These are phyloP conservation scores for Sugiyamaella pinicola DNA, from an alignment of 1,139 yeast genomes.

Conservation along the genomic window DNA sequence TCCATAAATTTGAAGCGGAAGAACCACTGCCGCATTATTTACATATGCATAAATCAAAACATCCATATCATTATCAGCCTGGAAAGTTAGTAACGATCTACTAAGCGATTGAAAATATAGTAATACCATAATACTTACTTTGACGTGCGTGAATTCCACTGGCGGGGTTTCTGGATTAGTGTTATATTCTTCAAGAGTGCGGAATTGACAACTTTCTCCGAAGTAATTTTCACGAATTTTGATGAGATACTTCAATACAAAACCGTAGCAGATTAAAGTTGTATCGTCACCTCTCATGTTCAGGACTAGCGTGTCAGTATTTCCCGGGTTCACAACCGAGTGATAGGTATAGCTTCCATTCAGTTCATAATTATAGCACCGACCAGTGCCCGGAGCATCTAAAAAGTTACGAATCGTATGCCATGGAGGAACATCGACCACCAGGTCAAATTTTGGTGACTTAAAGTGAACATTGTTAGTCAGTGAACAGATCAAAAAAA, in stretches of 20 bases:
- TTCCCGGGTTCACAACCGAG: constrained; percentile 59
- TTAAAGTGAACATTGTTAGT: constrained; percentile 16
- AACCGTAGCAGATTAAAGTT: constrained; percentile 75
- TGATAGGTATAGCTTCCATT: constrained; percentile 69
- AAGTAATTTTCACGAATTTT: constrained; percentile 85
- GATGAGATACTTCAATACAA: constrained; percentile 71
- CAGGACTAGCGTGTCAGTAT: constrained; percentile 69
- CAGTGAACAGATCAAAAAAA: not conserved
- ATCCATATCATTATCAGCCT: constrained; percentile 74
- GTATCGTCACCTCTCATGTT: constrained; percentile 67
- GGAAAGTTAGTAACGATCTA: constrained; percentile 27
- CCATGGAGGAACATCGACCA: constrained; percentile 86
- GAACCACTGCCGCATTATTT: constrained; percentile 63
- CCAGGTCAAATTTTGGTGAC: constrained; percentile 64
- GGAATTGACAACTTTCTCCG: constrained; percentile 82
- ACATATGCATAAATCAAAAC: constrained; percentile 71
- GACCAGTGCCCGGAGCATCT: constrained; percentile 63
- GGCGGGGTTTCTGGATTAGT: constrained; percentile 29
- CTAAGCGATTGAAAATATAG: not conserved
- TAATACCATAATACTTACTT: constrained; percentile 24
- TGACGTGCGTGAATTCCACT: constrained; percentile 23
- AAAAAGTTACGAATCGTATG: constrained; percentile 78
- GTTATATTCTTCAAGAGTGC: constrained; percentile 80
- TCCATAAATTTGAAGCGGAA: constrained; percentile 76
- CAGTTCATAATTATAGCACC: constrained; percentile 61